These are phyloP conservation scores for Talaromyces sp. DNA, from an alignment of 2,329 filamentous ascomycete species.

Conservation along the genomic window DNA sequence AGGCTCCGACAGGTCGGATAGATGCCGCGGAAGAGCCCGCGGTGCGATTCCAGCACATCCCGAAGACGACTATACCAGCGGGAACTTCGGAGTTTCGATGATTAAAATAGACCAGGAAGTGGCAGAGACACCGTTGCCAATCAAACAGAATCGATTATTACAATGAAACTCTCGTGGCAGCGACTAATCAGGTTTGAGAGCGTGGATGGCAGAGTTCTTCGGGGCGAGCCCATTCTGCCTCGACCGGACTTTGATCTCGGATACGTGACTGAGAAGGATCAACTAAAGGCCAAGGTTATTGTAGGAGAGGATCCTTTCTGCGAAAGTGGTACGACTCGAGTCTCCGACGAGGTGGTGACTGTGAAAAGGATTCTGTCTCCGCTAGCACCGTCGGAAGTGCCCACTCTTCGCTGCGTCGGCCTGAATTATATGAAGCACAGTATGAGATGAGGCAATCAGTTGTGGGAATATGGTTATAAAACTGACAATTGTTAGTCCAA, in stretches of 20 bases:
- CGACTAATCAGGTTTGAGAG: constrained; percentile 3
- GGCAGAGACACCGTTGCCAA: neutral
- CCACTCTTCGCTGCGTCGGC: constrained; percentile 56
- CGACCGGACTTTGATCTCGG: constrained; percentile 40
- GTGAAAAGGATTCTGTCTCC: constrained; percentile 54
- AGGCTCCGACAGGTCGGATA: neutral
- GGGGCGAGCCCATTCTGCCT: constrained; percentile 51
- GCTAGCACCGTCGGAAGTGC: constrained; percentile 47
- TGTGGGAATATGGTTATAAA: constrained; percentile 6
- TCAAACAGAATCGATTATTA: neutral
- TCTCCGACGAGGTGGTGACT: constrained; percentile 51
- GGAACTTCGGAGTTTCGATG: neutral
- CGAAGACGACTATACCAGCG: neutral
- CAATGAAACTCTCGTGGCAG: constrained; percentile 1
- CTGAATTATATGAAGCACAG: constrained; percentile 58
- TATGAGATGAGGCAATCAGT: constrained; percentile 15
- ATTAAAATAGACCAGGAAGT: neutral
- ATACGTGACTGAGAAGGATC: constrained; percentile 42
- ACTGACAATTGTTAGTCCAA: constrained; percentile 34
- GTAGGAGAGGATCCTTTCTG: constrained; percentile 49
- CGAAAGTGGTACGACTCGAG: constrained; percentile 40
- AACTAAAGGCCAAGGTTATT: constrained; percentile 51
- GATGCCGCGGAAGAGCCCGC: neutral
- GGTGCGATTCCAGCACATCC: neutral
- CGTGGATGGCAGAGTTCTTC: constrained; percentile 32